Evolutionary conservation across 1,139 yeast species (phyloP), one percentile per base, ranked within the genome.

Genomic region (Tardiomyces blankii): DNA sequence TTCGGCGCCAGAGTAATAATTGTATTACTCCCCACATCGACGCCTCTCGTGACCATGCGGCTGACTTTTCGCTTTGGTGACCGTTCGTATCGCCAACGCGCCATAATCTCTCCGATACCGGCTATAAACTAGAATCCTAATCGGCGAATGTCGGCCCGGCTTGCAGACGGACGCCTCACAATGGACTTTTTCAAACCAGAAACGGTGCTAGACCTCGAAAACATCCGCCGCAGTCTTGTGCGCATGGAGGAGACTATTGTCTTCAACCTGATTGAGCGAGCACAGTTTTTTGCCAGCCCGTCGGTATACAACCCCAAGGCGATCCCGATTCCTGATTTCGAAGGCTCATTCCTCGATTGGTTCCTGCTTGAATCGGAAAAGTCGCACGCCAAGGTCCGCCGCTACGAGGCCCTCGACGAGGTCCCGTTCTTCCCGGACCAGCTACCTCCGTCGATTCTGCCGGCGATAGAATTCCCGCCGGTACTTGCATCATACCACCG

Each of bases 211-310:
- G 77, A 87, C 59, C 70, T 91, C 51, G 70, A 70, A 57, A 88
- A 91, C 64, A 91, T 91, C 57, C 80, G 98, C 53, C 79, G 77
- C 51, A 85, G 89, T 18, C 71, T 91, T 46, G 82, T 88, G 41
- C 78, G 96, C 45, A 87, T 91, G 96, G 98, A 91, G 60, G 98
- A 91, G 64, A 83, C 96, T 9, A 88, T 91, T 57, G 85, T 91
- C 52, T 91, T 89, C 71, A 85, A 83, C 49, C 75, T 91, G 55
- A 89, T 91, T 51, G 98, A 91, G 64, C 74, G 98, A 53, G 86
- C 96, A 2, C 96, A 89, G 65, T 91, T 87, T 61, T 81, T 70
- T 56, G 74, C 77, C 39, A 81, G 89, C 46, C 83, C 84, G 2
- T 74, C 87, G 18, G 88, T 88, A 13, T 91, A 91, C 64, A 73